Base-by-base conservation (phyloP, 2,329 filamentous ascomycete genomes). In the Endocalyx cinctus region DNA sequence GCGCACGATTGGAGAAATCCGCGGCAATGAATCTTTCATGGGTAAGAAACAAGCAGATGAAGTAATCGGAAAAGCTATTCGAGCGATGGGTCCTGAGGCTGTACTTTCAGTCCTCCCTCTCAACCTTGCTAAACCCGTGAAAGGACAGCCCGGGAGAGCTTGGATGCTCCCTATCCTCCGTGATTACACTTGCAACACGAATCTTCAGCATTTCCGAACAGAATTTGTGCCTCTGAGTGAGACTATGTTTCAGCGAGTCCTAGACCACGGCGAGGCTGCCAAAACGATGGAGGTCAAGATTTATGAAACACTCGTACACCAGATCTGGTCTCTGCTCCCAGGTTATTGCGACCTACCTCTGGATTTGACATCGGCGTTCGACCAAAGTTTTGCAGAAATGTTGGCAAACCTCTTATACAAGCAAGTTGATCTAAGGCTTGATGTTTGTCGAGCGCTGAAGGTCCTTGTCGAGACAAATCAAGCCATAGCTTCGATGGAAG, bases 211-310 rank as follows among this genome's bases (percentile, higher is more conserved):
- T 59, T 98, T 98, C 71, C 82, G 81, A 47, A 67, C 72, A 4
- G 87, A 94, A 51, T 80, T 98, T 59, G 79, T 96, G 5, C 88
- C 92, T 12, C 68, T 98, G 16, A 97, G 90, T 56, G 85, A 95
- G 57, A 66, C 76, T 31, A 85, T 98, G 70, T 96, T 90, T 59
- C 87, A 97, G 57, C 80, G 77, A 45, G 85, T 97, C 5, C 67
- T 95, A 29, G 83, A 94, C 41, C 84, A 94, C 50, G 86, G 84
- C 11, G 68, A 77, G 15, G 79, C 78, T 11, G 85, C 90, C 54
- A 96, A 95, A 70, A 92, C 87, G 0, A 89, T 95, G 74, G 88
- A 97, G 58, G 77, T 92, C 55, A 98, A 98, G 70, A 94, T 98
- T 38, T 98, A 57, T 39, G 56, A 98, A 64, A 97, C 92, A 0